phyloP scores from a whole-genome alignment of 108 stramenopile genomes.

The Pseudonitzschia multistriata region DNA sequence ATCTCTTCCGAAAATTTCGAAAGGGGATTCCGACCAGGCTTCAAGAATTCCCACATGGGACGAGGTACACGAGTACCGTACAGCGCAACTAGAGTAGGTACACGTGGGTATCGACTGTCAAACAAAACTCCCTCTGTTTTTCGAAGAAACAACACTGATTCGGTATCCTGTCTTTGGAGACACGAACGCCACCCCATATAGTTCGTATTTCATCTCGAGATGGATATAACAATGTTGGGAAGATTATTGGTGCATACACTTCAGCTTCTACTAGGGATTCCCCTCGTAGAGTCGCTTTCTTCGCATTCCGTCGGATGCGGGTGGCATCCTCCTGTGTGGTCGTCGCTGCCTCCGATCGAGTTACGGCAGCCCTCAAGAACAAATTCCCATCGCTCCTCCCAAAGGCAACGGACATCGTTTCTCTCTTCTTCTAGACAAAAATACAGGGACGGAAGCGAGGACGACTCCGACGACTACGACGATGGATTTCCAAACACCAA shows the following conservation, averaged over 20 bases:
- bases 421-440: not conserved
- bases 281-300: not conserved
- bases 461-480: constrained; percentile 3
- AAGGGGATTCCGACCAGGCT: no score
- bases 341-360: not conserved
- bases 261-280: not conserved
- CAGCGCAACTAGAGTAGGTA: no score
- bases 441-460: not conserved
- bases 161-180: no score
- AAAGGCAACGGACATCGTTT: not conserved
- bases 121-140: no score
- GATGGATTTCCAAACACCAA: not conserved
- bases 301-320: not conserved
- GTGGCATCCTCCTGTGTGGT: not conserved
- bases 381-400: not conserved
- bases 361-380: not conserved
- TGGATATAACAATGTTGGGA: not conserved
- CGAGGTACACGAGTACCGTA: no score
- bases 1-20: no score
- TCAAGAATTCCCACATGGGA: no score
- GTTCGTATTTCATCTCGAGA: not conserved
- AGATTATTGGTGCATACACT: not conserved
- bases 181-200: no score
- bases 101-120: no score
- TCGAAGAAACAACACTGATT: no score